Base-by-base conservation (phyloP, 306 rosid genomes). In the Cucumis hystrix region DNA sequence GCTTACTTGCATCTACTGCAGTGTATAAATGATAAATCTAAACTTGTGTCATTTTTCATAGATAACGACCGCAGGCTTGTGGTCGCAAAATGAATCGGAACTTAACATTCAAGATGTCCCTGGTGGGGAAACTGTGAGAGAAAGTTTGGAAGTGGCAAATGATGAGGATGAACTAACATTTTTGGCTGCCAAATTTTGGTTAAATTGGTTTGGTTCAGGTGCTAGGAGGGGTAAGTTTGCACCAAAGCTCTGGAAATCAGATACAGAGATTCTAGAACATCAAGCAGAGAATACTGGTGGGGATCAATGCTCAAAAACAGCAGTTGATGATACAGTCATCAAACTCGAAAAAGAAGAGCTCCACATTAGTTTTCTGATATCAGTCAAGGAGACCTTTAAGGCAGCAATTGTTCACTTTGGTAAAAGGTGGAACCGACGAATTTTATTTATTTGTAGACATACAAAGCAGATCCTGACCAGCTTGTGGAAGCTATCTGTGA, bases 61-160 rank as follows among this genome's bases (percentile, higher is more conserved):
- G 99, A 88, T 96, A 76, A 89, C 96, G 49, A 89, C 92, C 81
- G 85, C 88, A 21, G 96, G 99, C 78, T 79, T 92, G 84, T 96
- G 98, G 99, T 85, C 89, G 20, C 91, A 74, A 76, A 87, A 88
- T 77, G 88, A 83, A 72, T 81, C 90, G 61, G 96, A 89, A 37
- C 82, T 88, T 13, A 81, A 58, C 74, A 79, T 11, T 79, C 67
- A 75, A 77, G 88, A 80, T 82, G 74, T 79, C 63, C 82, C 93
- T 61, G 81, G 78, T 74, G 41, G 75, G 40, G 77, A 80, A 82
- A 59, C 68, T 67, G 80, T 69, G 69, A 81, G 80, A 56, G 84
- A 89, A 52, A 79, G 82, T 81, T 64, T 83, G 55, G 92, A 89
- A 76, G 79, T 83, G 87, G 61, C 89, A 75, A 85, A 82, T 77